Evolutionary conservation across 2,329 filamentous ascomycete species (phyloP), one percentile per base, ranked within the genome.

Genomic region (Allantophomopsis lycopodina): DNA sequence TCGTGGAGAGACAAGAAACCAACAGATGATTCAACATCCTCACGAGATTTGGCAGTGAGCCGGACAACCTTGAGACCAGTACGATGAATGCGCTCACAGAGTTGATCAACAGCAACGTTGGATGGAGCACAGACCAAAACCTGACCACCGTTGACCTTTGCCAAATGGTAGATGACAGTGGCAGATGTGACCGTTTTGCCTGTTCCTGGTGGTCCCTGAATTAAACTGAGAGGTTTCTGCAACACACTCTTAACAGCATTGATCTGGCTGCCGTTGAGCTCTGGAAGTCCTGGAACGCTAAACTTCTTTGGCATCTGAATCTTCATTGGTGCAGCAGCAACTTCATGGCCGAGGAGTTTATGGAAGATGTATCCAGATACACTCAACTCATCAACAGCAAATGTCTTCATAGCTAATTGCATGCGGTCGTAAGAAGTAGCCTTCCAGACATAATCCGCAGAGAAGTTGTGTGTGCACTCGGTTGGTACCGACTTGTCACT

Each of bases 361-460:
- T 98, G 91, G 66, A 96, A 98, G 48, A 98, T 94, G 62, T 95
- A 98, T 31, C 91, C 91, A 16, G 91, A 96, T 34, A 98, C 89
- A 55, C 88, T 95, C 82, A 94, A 84, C 60, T 98, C 91, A 51
- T 98, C 89, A 35, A 96, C 79, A 5, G 91, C 91, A 57, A 98
- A 98, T 0, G 86, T 96, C 69, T 95, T 96, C 89, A 98, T 96
- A 40, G 91, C 93, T 48, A 88, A 77, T 60, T 98, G 91, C 91
- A 98, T 98, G 46, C 91, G 88, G 55, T 98, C 91, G 57, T 98
- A 98, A 0, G 89, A 96, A 0, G 93, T 98, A 12, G 93, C 91
- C 59, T 98, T 98, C 91, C 91, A 98, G 41, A 98, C 91, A 55
- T 98, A 98, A 59, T 98, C 91, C 48, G 89, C 91, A 13, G 87